Percentiles rank a stretch among this genome's conserved stretches.
Conservation (phyloP, 1,284 basidiomycete species). For the Neonothopanus nambi region DNA sequence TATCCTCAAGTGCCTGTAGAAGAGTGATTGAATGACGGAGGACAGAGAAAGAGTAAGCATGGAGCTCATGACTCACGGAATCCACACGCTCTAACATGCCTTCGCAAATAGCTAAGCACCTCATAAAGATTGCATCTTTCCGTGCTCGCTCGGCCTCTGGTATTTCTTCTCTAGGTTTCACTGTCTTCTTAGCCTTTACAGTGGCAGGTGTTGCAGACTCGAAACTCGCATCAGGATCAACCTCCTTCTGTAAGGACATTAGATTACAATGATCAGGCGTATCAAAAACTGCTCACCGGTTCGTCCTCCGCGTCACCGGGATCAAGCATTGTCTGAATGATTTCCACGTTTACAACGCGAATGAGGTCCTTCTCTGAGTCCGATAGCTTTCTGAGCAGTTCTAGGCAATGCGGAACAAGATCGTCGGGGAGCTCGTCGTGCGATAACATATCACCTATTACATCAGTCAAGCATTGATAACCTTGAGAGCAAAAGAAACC, state of each 20-base stretch:
- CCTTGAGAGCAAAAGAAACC: background rate
- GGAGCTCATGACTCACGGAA: constrained; percentile 52
- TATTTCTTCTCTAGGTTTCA: constrained; percentile 43
- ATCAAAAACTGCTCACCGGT: background rate
- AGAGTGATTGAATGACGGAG: background rate
- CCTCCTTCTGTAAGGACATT: background rate
- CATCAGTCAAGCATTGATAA: background rate
- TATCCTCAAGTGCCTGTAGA: constrained; percentile 80
- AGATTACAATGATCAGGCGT: background rate
- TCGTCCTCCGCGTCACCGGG: constrained; percentile 5
- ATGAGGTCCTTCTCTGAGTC: background rate
- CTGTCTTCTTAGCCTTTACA: constrained; percentile 19
- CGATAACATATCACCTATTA: background rate
- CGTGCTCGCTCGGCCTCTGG: constrained; percentile 53
- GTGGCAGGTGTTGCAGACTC: constrained; percentile 28
- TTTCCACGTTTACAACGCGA: background rate
- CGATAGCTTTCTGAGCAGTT: background rate
- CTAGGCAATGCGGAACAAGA: background rate
- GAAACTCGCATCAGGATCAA: constrained; percentile 10
- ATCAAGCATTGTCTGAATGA: background rate
- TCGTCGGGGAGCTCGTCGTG: constrained; percentile 1
- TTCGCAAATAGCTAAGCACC: constrained; percentile 80
- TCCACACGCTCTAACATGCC: constrained; percentile 91
- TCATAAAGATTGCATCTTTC: constrained; percentile 69
- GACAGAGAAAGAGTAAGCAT: background rate